Conservation (phyloP, 2,329 filamentous ascomycete genomes). For the Myotisia sp. region DNA sequence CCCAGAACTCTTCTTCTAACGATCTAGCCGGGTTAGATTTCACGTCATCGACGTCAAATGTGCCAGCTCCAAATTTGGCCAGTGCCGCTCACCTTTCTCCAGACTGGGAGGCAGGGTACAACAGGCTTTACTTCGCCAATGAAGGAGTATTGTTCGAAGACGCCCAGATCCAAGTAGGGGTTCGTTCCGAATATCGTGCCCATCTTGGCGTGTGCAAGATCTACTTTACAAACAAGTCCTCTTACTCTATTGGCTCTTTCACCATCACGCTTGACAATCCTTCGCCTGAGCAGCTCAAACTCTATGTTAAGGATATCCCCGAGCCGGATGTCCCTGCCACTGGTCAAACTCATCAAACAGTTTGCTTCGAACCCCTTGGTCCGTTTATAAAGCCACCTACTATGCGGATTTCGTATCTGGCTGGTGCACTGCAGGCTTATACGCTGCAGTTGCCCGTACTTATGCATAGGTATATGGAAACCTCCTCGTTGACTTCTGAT, state of each 20-base stretch:
- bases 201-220: conserved; percentile 90
- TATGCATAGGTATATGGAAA: conserved; percentile 93
- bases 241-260: conserved; percentile 71
- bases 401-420: conserved; percentile 84
- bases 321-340: conserved; percentile 64
- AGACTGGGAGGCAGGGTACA: conserved; percentile 85
- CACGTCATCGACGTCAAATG: conserved; percentile 39
- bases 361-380: conserved; percentile 79
- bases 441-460: conserved; percentile 81
- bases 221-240: conserved; percentile 91
- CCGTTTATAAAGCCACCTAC: conserved; percentile 77
- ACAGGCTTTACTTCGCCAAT: conserved; percentile 59
- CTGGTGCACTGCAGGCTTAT: conserved; percentile 79
- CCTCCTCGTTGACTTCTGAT: conserved; percentile 68
- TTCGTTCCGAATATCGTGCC: conserved; percentile 88
- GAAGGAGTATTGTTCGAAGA: conserved; percentile 94
- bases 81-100: conserved; percentile 86
- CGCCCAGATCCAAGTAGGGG: conserved; percentile 77
- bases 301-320: conserved; percentile 77
- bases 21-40: conserved; percentile 78
- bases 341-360: conserved; percentile 76
- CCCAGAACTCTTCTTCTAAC: conserved; percentile 35
- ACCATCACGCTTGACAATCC: conserved; percentile 80
- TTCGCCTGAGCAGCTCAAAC: conserved; percentile 51
- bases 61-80: conserved; percentile 66